Conservation (phyloP, 1,284 basidiomycete genomes). For the Fereydounia khargensis region DNA sequence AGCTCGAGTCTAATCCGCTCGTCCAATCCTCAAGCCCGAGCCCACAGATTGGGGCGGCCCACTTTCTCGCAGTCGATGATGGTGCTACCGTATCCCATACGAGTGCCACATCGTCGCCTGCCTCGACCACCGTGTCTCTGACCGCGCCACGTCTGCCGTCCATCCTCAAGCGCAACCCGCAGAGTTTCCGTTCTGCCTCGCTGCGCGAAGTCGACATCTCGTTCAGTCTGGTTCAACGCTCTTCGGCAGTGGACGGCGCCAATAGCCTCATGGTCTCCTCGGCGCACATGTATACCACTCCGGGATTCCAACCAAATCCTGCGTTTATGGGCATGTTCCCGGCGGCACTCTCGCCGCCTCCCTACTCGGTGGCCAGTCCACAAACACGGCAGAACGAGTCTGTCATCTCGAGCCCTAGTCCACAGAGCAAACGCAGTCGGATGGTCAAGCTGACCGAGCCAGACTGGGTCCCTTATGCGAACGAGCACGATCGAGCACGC, state of each 20-base stretch:
- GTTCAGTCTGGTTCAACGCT: conserved; percentile 14
- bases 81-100: no score
- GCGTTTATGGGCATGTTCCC: neutral
- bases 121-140: conserved; percentile 16
- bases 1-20: no score
- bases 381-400: no score
- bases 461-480: conserved; percentile 42
- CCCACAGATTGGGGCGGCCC: no score
- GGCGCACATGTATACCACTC: neutral
- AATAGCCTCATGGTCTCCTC: no score
- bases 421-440: no score
- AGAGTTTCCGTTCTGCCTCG: conserved; percentile 27
- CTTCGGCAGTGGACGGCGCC: neutral
- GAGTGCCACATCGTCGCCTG: conserved; percentile 7
- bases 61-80: no score
- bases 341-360: conserved; percentile 9
- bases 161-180: conserved; percentile 41
- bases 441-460: conserved; percentile 46
- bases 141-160: conserved; percentile 14
- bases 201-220: conserved; percentile 21
- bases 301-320: no score
- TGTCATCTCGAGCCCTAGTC: no score
- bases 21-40: no score
- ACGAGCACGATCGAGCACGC: conserved; percentile 41
- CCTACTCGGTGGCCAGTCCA: conserved; percentile 7